Conservation (phyloP, 2,329 filamentous ascomycete genomes). For the Cladobotryum protrusum region DNA sequence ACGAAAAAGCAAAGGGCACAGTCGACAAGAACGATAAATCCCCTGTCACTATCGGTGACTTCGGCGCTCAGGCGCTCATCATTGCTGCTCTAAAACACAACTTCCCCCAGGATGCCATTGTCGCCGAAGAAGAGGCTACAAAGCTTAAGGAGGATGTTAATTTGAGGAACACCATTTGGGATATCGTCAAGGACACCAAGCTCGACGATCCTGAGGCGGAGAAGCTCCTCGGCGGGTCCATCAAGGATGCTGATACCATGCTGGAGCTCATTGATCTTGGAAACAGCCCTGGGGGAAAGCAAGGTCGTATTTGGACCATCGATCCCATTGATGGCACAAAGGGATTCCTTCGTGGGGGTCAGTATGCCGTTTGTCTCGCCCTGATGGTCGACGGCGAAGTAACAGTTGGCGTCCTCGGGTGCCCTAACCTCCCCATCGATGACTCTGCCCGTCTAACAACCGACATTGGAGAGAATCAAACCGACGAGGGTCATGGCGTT, state of each 20-base stretch:
- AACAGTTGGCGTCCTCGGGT: constrained; percentile 88
- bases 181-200: constrained; percentile 66
- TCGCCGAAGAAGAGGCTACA: constrained; percentile 90
- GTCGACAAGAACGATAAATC: constrained; percentile 87
- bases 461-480: constrained; percentile 67
- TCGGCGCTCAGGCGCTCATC: constrained; percentile 94
- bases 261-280: constrained; percentile 61
- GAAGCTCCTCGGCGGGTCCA: constrained; percentile 63
- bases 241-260: constrained; percentile 60
- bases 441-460: constrained; percentile 56
- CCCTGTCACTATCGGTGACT: constrained; percentile 96
- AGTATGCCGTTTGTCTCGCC: constrained; percentile 92
- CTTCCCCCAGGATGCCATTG: constrained; percentile 86
- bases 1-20: constrained; percentile 90
- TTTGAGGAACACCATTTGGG: constrained; percentile 69
- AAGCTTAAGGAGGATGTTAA: constrained; percentile 65
- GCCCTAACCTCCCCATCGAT: constrained; percentile 88
- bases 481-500: constrained; percentile 73
- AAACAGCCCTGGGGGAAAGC: constrained; percentile 62
- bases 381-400: constrained; percentile 91
- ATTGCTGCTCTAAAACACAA: constrained; percentile 82
- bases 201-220: constrained; percentile 54
- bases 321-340: constrained; percentile 98
- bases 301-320: constrained; percentile 86
- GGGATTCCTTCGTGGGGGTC: constrained; percentile 90